Base-by-base conservation (phyloP, 306 rosid species). In the Cucurbita argyrosperma region DNA sequence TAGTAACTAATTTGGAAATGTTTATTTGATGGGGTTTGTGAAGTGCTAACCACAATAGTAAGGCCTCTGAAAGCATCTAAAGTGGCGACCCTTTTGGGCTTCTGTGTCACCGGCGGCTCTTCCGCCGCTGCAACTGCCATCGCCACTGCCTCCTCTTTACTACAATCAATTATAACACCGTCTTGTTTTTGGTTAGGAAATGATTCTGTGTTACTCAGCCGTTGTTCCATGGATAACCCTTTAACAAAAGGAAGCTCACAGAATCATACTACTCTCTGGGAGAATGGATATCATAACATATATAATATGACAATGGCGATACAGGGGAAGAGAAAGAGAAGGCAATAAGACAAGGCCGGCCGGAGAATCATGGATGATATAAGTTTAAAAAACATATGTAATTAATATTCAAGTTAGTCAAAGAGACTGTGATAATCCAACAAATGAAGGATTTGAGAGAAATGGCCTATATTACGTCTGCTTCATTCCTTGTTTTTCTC, bases 31-130 rank as follows among this genome's bases (percentile, higher is more conserved):
- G 35, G 35, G 35, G 35, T 30, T 3, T 12, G 54, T 50, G 5
- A 4, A 14, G 8, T 5, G 5, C 57, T 47, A 19, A 89, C 96
- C 96, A 90, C 98, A 5, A 87, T 88, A 72, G 98, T 92, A 77
- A 92, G 98, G 74, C 98, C 98, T 77, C 98, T 84, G 75, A 92
- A 90, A 26, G 92, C 89, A 82, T 92, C 98, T 15, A 92, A 78
- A 66, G 98, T 88, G 21, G 98, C 96, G 43, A 92, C 77, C 79
- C 98, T 83, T 85, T 90, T 92, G 65, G 85, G 68, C 77, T 79
- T 92, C 19, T 70, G 87, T 84, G 62, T 88, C 74, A 63, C 79
- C 65, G 16, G 40, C 7, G 51, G 42, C 23, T 76, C 54, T 50
- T 50, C 75, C 8, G 75, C 79, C 38, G 58, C 55, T 45, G 21